A percentile compares a stretch with the other conserved stretches of the same genome.
Conservation (phyloP, 805 yeast genomes). For the Pichia membranifaciens region DNA sequence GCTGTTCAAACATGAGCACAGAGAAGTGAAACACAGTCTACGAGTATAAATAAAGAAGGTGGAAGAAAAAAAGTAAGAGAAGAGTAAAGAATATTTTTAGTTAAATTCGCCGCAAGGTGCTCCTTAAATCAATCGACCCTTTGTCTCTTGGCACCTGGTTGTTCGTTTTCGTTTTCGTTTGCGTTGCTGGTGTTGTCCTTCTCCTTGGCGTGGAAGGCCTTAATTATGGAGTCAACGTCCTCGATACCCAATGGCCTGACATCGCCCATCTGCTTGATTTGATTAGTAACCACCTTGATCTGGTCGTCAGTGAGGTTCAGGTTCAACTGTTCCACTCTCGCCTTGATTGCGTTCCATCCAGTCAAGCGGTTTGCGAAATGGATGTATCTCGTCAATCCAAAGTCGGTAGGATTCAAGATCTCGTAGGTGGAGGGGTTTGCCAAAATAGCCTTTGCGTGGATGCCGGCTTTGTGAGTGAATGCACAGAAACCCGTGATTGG, state of each 20-base stretch:
- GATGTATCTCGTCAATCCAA: slow-evolving; percentile 55
- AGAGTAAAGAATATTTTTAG: background rate
- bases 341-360: slow-evolving; percentile 59
- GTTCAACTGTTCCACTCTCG: slow-evolving; percentile 56
- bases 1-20: background rate
- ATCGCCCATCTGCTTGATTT: slow-evolving; percentile 54
- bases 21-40: background rate
- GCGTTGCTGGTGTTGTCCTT: background rate
- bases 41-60: too few relatives aligned
- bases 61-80: background rate
- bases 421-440: slow-evolving; percentile 62
- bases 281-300: slow-evolving; percentile 48
- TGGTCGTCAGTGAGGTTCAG: slow-evolving; percentile 51
- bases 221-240: slow-evolving; percentile 55
- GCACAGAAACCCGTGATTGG: slow-evolving; percentile 63
- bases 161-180: background rate
- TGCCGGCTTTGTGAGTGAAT: slow-evolving; percentile 60
- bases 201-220: slow-evolving; percentile 40
- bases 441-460: slow-evolving; percentile 56
- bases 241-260: slow-evolving; percentile 54
- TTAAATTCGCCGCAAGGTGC: too few relatives aligned
- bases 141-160: slow-evolving; percentile 18
- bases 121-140: slow-evolving; percentile 11
- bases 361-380: slow-evolving; percentile 58
- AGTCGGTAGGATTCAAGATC: slow-evolving; percentile 51